phyloP scores from a whole-genome alignment of 768 basidiomycete genomes.

The Ramaria rubella region DNA sequence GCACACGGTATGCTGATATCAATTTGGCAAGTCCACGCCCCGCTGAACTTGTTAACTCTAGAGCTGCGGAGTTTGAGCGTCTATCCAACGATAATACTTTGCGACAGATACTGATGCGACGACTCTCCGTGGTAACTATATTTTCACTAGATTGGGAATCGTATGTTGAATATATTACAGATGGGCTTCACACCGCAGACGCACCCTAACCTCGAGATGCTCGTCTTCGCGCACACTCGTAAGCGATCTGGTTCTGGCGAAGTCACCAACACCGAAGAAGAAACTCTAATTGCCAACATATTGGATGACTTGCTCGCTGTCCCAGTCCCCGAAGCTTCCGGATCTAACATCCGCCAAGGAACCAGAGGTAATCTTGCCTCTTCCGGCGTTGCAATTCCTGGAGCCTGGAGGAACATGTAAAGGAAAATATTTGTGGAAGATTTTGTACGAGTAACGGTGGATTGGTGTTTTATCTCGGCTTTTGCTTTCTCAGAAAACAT shows the following conservation, averaged over 20 bases:
- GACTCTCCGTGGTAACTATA: too few relatives aligned
- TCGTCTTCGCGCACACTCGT: background rate
- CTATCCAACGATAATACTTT: too few relatives aligned
- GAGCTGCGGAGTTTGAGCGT: background rate
- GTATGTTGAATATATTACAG: background rate
- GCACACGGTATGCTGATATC: background rate
- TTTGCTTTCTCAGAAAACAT: too few relatives aligned
- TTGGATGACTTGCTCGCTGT: background rate
- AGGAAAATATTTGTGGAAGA: background rate
- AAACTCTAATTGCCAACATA: background rate
- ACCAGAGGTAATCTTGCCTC: background rate
- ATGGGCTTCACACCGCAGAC: slow-evolving; percentile 6
- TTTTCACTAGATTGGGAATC: background rate
- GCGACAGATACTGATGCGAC: too few relatives aligned
- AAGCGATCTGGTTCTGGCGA: background rate
- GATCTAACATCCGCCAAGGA: background rate
- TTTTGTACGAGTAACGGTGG: background rate
- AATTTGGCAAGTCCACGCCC: background rate
- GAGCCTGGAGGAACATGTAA: background rate
- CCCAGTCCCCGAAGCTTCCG: background rate
- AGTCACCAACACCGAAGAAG: background rate
- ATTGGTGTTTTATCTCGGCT: background rate
- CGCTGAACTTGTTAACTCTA: background rate
- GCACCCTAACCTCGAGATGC: slow-evolving; percentile 6
- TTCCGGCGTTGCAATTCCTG: background rate